Conservation (phyloP, 306 rosid species). For the Malus orientalis region DNA sequence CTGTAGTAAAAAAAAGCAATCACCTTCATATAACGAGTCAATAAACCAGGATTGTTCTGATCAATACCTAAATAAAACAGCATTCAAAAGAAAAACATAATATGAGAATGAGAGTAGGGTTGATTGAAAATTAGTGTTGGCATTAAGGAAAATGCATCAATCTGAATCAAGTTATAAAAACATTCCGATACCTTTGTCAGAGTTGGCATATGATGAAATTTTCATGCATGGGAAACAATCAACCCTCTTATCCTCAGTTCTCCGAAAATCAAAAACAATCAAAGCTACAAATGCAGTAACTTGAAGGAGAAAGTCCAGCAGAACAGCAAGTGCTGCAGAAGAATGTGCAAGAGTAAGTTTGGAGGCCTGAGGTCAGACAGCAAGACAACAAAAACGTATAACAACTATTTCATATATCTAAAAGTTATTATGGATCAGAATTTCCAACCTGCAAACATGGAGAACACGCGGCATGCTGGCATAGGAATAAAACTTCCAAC, state of each 20-base stretch:
- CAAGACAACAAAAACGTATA: slow-evolving; percentile 8
- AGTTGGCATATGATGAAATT: slow-evolving; percentile 41
- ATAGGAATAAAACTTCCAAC: slow-evolving; percentile 96
- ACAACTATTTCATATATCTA: slow-evolving; percentile 9
- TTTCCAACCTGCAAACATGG: slow-evolving; percentile 92
- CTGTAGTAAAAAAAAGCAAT: slow-evolving; percentile 2
- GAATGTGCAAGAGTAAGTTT: slow-evolving; percentile 25
- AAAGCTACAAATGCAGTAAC: slow-evolving; percentile 94
- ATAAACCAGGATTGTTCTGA: slow-evolving; percentile 61
- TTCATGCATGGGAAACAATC: slow-evolving; percentile 92
- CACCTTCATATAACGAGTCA: slow-evolving; percentile 94
- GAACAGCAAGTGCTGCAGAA: slow-evolving; percentile 88
- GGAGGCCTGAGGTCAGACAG: slow-evolving; percentile 6
- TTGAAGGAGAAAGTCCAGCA: slow-evolving; percentile 92
- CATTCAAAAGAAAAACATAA: neutral
- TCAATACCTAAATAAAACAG: slow-evolving; percentile 43
- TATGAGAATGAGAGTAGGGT: neutral
- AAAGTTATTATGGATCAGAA: neutral
- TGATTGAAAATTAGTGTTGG: neutral
- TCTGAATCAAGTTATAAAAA: slow-evolving; percentile 1
- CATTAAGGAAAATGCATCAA: slow-evolving; percentile 2
- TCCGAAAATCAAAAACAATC: slow-evolving; percentile 72
- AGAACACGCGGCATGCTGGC: slow-evolving; percentile 98
- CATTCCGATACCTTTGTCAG: slow-evolving; percentile 55
- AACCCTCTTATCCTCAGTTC: slow-evolving; percentile 83